These are phyloP conservation scores for Tulasnella sp. DNA, from an alignment of 768 basidiomycete species.

Conservation along the genomic window DNA sequence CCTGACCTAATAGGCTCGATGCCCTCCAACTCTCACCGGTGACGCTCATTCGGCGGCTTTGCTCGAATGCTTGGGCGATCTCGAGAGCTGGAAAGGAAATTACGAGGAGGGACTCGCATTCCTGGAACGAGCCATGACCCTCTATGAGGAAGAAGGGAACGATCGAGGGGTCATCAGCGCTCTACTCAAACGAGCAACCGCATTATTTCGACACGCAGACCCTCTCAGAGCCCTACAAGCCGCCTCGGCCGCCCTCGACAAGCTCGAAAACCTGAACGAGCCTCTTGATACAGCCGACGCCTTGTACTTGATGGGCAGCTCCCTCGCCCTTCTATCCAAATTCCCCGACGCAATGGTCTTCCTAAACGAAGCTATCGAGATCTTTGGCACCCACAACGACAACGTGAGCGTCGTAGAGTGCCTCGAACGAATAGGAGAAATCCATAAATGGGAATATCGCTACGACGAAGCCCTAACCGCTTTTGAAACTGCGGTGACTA, in stretches of 20 bases:
- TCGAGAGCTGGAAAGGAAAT: background rate
- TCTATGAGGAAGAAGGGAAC: background rate
- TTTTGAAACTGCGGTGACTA: background rate
- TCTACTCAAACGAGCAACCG: background rate
- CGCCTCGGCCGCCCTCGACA: background rate
- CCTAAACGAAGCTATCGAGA: background rate
- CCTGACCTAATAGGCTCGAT: background rate
- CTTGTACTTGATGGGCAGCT: background rate
- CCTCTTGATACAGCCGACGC: background rate
- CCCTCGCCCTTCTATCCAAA: background rate
- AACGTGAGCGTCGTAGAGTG: background rate
- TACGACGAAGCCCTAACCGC: background rate
- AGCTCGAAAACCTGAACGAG: background rate
- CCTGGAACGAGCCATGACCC: background rate
- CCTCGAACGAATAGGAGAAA: background rate
- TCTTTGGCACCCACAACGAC: background rate
- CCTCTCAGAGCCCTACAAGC: background rate
- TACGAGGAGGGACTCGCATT: background rate
- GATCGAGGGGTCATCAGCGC: background rate
- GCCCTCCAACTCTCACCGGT: background rate
- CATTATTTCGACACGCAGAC: background rate
- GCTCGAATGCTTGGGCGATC: background rate
- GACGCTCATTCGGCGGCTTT: background rate
- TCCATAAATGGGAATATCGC: background rate
- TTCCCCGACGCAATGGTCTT: background rate